phyloP scores from a whole-genome alignment of 352 stramenopile species.

The Pythium brachiatum region DNA sequence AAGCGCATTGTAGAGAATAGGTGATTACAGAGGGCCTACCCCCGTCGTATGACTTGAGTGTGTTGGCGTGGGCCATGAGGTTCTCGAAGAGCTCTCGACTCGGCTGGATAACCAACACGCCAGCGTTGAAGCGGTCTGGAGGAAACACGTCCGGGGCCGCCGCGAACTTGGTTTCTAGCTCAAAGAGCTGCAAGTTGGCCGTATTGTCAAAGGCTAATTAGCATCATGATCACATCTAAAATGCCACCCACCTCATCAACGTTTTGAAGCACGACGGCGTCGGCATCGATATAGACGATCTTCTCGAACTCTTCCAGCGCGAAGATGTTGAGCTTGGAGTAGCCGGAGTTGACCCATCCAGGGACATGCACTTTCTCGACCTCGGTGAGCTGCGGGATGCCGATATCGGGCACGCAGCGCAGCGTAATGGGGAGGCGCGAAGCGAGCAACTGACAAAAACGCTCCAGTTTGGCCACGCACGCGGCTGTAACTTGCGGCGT shows the following conservation, averaged over 20 bases:
- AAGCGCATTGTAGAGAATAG: neutral
- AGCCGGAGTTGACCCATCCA: constrained; percentile 43
- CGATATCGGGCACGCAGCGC: constrained; percentile 28
- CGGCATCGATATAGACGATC: constrained; percentile 87
- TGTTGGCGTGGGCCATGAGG: constrained; percentile 42
- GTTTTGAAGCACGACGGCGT: constrained; percentile 74
- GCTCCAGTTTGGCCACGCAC: constrained; percentile 22
- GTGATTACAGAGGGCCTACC: constrained; percentile 16
- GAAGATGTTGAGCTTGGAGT: constrained; percentile 51
- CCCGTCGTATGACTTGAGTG: constrained; percentile 66
- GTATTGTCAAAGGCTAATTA: neutral
- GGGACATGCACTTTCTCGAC: constrained; percentile 26
- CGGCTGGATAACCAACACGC: constrained; percentile 70
- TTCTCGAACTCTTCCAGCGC: constrained; percentile 65
- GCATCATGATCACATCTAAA: neutral
- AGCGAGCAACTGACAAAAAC: constrained; percentile 20
- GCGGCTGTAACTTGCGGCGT: constrained; percentile 30
- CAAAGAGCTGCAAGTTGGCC: constrained; percentile 28
- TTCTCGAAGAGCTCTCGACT: constrained; percentile 43
- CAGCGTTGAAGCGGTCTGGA: constrained; percentile 84
- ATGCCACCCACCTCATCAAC: constrained; percentile 50
- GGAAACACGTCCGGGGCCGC: constrained; percentile 83
- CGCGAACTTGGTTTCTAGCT: constrained; percentile 62
- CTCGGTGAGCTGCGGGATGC: constrained; percentile 24
- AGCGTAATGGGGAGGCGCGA: constrained; percentile 17